Percentiles rank a stretch among this genome's conserved stretches.
Evolutionary conservation across 202 grass and related monocot species (phyloP).

Genomic region (Miscanthus sacchariflorus): DNA sequence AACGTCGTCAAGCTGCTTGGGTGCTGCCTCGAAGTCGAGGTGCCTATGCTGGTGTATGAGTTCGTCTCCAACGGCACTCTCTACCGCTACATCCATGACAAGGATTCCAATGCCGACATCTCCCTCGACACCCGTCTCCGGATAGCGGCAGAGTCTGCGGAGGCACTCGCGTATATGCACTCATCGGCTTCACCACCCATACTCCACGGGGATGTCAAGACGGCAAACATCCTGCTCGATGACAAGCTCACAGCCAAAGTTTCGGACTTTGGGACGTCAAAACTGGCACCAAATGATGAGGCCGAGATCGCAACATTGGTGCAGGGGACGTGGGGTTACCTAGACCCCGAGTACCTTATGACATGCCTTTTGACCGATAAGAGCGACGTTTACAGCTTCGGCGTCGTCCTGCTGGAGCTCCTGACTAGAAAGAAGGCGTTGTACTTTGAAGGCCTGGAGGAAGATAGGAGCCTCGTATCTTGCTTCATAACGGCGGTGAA

Average conservation of each 20-base stretch:
- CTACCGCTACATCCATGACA: conserved; percentile 59
- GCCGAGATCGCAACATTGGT: conserved; percentile 69
- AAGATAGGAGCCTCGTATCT: conserved; percentile 62
- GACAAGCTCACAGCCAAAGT: conserved; percentile 64
- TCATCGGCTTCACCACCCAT: conserved; percentile 75
- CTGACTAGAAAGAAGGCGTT: conserved; percentile 72
- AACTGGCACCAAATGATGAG: conserved; percentile 57
- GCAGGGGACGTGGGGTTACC: conserved; percentile 80
- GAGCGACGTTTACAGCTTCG: conserved; percentile 85
- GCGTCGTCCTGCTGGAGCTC: conserved; percentile 70
- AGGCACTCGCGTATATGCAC: conserved; percentile 82
- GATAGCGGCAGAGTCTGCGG: conserved; percentile 73
- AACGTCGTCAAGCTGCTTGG: conserved; percentile 91
- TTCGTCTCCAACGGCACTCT: conserved; percentile 78
- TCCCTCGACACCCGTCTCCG: conserved; percentile 37
- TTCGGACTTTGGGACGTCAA: conserved; percentile 84
- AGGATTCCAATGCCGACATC: not conserved
- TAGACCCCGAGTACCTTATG: conserved; percentile 79
- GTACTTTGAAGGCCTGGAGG: conserved; percentile 62
- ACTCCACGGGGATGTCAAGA: conserved; percentile 79
- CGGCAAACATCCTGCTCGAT: conserved; percentile 74
- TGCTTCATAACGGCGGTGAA: conserved; percentile 59
- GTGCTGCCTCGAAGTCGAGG: conserved; percentile 84
- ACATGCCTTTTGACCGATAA: conserved; percentile 80
- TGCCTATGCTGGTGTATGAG: conserved; percentile 82